Conservation (phyloP, 352 stramenopile species). For the Phytophthora constricta region DNA sequence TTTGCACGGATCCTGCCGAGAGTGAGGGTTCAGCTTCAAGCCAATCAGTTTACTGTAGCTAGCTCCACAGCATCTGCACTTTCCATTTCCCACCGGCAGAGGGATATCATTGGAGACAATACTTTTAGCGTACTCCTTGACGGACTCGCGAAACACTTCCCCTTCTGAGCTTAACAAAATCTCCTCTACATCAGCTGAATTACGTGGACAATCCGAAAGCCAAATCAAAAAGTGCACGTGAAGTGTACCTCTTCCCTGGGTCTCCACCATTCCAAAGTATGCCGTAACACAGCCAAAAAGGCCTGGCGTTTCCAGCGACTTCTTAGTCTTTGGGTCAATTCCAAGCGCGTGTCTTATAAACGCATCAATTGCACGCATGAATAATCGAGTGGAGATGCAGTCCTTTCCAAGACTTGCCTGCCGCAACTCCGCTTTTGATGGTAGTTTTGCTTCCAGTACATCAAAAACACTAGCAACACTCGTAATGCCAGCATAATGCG, state of each 20-base stretch:
- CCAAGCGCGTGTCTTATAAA: constrained; percentile 6
- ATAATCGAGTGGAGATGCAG: constrained; percentile 4
- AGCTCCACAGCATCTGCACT: background rate
- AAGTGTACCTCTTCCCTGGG: background rate
- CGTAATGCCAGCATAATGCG: constrained; percentile 8
- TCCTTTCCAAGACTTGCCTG: constrained; percentile 19
- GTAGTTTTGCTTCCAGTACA: background rate
- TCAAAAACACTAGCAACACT: constrained; percentile 6
- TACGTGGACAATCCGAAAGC: constrained; percentile 1
- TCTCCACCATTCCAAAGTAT: constrained; percentile 15
- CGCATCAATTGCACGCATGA: constrained; percentile 14
- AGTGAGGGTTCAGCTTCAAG: too few species aligned
- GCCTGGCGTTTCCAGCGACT: background rate
- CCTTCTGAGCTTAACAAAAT: background rate
- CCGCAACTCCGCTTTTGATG: constrained; percentile 7
- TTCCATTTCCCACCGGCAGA: background rate
- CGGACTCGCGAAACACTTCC: background rate
- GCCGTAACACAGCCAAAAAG: constrained; percentile 8
- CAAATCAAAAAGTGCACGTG: constrained; percentile 10
- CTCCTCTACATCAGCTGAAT: background rate
- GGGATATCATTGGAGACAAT: constrained; percentile 1
- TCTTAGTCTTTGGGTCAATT: constrained; percentile 2
- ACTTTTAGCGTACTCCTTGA: background rate
- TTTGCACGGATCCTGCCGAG: too few species aligned
- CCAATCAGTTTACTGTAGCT: background rate